These are phyloP conservation scores for Plasmodium yoelii DNA, from an alignment of 169 alveolate species.

Conservation along the genomic window DNA sequence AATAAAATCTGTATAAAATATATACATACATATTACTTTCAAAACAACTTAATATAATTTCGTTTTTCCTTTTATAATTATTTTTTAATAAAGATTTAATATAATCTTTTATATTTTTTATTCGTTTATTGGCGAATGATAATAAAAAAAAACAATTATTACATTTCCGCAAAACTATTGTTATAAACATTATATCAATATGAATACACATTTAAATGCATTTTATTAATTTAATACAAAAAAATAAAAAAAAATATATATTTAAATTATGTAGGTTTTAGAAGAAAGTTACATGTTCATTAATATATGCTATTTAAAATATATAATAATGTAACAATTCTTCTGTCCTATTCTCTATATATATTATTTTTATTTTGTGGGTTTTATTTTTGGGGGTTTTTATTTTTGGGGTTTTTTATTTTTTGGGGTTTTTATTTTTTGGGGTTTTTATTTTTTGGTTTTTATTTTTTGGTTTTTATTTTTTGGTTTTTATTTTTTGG, in stretches of 20 bases:
- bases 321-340: not conserved
- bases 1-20: too few relatives aligned
- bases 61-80: conserved; percentile 6
- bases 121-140: not conserved
- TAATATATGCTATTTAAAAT: conserved; percentile 1
- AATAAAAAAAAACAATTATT: conserved; percentile 33
- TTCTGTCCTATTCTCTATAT: conserved; percentile 2
- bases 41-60: not conserved
- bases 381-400: too few relatives aligned
- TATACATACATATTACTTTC: too few relatives aligned
- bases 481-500: too few relatives aligned
- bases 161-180: too few relatives aligned
- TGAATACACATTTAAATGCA: conserved; percentile 35
- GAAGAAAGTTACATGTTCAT: conserved; percentile 18
- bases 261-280: not conserved
- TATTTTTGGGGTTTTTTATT: too few relatives aligned
- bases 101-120: conserved; percentile 20
- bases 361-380: not conserved
- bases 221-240: conserved; percentile 14
- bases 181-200: conserved; percentile 8
- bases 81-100: conserved; percentile 1
- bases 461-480: too few relatives aligned
- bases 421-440: too few relatives aligned
- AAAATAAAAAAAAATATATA: not conserved
- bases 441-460: too few relatives aligned